Conservation (phyloP, 257 asterid genomes). For the Ehretia macrophylla region DNA sequence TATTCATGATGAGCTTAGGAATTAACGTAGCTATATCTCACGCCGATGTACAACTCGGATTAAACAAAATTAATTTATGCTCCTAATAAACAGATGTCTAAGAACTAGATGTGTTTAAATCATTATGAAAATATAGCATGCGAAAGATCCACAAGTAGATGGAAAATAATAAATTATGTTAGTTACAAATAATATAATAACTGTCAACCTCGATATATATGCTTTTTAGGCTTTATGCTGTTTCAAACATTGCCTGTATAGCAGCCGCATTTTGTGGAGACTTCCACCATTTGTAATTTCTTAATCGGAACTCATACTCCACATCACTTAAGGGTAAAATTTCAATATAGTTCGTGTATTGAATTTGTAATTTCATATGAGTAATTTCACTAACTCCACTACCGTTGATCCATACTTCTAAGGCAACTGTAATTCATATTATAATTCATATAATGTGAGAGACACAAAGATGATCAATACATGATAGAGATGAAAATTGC, state of each 20-base stretch:
- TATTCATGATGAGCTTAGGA: conserved; percentile 6
- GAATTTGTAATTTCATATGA: too few species aligned
- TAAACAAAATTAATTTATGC: neutral
- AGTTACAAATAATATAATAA: neutral
- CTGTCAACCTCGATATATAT: conserved; percentile 16
- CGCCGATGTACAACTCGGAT: neutral
- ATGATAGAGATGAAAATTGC: neutral
- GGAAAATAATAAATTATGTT: neutral
- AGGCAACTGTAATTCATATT: too few species aligned
- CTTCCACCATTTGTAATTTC: conserved; percentile 4
- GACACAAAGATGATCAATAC: neutral
- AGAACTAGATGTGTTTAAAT: conserved; percentile 10
- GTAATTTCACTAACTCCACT: too few species aligned
- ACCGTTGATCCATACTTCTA: too few species aligned
- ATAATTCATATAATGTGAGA: neutral
- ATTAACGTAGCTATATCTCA: conserved; percentile 5
- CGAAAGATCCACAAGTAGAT: conserved; percentile 10
- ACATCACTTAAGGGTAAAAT: too few species aligned
- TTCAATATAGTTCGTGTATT: too few species aligned
- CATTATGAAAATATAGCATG: conserved; percentile 11
- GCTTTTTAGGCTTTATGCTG: conserved; percentile 26
- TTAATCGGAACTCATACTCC: too few species aligned
- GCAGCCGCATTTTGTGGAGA: conserved; percentile 42
- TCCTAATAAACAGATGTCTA: conserved; percentile 13
- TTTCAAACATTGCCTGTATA: conserved; percentile 6